Evolutionary conservation across 2,329 filamentous ascomycete genomes (phyloP), one percentile per base, ranked within the genome.

Genomic region (Periconia digitata): DNA sequence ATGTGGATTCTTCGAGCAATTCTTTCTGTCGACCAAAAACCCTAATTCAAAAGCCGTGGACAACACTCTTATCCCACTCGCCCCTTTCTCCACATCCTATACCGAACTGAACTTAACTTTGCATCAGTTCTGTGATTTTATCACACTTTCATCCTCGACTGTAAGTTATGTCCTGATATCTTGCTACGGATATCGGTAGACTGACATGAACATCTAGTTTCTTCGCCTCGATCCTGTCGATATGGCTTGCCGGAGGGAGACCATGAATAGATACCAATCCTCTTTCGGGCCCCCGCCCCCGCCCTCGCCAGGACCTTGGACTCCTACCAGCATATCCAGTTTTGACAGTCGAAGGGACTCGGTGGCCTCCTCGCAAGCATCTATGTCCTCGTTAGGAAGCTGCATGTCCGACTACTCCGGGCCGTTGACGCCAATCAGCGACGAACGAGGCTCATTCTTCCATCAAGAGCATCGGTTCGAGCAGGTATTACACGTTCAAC

Each of bases 31-130:
- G 40, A 16, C 21, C 45, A 35, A 53, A 43, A 52, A 62, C 55
- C 56, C 57, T 60, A 58, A 64, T 68, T 69, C 59, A 67, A 68
- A 65, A 51, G 55, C 47, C 48, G 49, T 52, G 46, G 44, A 43
- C 46, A 47, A 52, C 54, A 55, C 55, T 47, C 60, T 56, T 54
- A 50, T 52, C 44, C 44, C 47, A 50, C 50, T 51, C 51, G 47
- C 32, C 37, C 41, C 29, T 47, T 42, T 43, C 49, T 40, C 43
- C 40, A 34, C 22, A 15, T 22, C 22, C 22, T 17, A n/a, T n/a
- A n/a, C n/a, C n/a, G n/a, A n/a, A n/a, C n/a, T n/a, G n/a, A n/a
- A n/a, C 20, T 39, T 32, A 15, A 18, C 36, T 49, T 45, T 40
- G 35, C 43, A 41, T 44, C 39, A 23, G 45, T 43, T 46, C 16